A percentile compares a stretch with the other conserved stretches of the same genome.
Conservation (phyloP, 805 yeast species). For the Yarrowia sp. region DNA sequence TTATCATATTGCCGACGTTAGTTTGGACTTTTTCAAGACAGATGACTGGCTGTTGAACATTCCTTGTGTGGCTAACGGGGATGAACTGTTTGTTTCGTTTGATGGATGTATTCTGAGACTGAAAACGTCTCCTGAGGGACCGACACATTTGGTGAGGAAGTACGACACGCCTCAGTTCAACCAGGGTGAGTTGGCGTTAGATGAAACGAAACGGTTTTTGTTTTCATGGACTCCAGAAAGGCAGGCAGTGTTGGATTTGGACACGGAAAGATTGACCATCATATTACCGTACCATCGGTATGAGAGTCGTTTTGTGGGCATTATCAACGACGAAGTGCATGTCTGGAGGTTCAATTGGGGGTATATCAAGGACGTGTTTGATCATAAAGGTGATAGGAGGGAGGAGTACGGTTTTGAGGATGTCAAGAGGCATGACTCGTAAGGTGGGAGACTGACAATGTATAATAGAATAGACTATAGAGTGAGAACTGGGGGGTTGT, state of each 20-base stretch:
- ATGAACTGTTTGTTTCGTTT: slow-evolving; percentile 1
- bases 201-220: slow-evolving; percentile 9
- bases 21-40: slow-evolving; percentile 10
- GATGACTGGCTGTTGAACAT: slow-evolving; percentile 18
- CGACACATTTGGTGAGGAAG: slow-evolving; percentile 1
- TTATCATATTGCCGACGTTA: slow-evolving; percentile 1
- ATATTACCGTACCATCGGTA: slow-evolving; percentile 4
- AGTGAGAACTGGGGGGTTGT: too few relatives aligned
- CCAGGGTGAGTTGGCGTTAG: slow-evolving; percentile 10
- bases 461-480: neutral
- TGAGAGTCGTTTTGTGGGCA: slow-evolving; percentile 23
- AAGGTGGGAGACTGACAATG: neutral
- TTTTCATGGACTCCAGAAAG: slow-evolving; percentile 18
- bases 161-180: slow-evolving; percentile 20
- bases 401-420: neutral
- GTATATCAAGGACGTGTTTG: slow-evolving; percentile 16
- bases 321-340: neutral
- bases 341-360: slow-evolving; percentile 28
- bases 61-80: slow-evolving; percentile 1
- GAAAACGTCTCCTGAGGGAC: neutral
- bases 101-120: slow-evolving; percentile 15
- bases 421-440: neutral
- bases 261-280: slow-evolving; percentile 1
- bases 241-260: slow-evolving; percentile 3
- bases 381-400: neutral